Percentiles rank a stretch among this genome's conserved stretches.
phyloP scores from a whole-genome alignment of 2,329 filamentous ascomycete genomes.

The Pyrenophora seminiperda region DNA sequence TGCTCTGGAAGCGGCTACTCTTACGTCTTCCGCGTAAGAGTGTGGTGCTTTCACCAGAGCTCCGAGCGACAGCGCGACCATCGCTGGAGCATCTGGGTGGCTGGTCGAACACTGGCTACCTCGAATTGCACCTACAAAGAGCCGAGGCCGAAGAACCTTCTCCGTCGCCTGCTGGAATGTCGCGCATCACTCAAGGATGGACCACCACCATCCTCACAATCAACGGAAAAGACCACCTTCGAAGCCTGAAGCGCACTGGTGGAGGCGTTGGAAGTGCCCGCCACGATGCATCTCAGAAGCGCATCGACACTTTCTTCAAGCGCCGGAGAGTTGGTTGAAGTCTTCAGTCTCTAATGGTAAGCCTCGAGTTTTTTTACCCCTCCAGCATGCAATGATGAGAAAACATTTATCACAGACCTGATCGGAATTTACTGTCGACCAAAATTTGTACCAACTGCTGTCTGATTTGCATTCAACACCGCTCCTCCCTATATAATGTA shows the following conservation, averaged over 20 bases:
- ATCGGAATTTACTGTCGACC: conserved; percentile 77
- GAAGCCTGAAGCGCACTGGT: conserved; percentile 75
- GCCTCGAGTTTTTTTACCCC: conserved; percentile 19
- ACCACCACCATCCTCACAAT: conserved; percentile 62
- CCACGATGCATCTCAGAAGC: conserved; percentile 76
- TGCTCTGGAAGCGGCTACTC: conserved; percentile 68
- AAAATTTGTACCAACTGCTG: conserved; percentile 78
- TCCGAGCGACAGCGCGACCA: conserved; percentile 47
- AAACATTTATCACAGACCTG: conserved; percentile 78
- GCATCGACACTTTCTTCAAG: conserved; percentile 78
- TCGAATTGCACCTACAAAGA: conserved; percentile 53
- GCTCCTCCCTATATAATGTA: background rate
- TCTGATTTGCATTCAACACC: conserved; percentile 60
- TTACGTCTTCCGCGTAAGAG: conserved; percentile 57
- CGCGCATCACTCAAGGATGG: conserved; percentile 45
- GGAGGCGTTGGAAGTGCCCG: conserved; percentile 80
- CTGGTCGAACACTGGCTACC: conserved; percentile 70
- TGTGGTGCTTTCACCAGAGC: conserved; percentile 52
- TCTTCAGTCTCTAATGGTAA: conserved; percentile 29
- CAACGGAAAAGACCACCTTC: conserved; percentile 74
- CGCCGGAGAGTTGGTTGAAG: conserved; percentile 54
- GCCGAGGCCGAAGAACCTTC: background rate
- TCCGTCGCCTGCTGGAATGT: conserved; percentile 5
- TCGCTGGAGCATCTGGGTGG: conserved; percentile 60
- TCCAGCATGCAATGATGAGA: conserved; percentile 57